These are phyloP conservation scores for Fusarium proliferatum DNA, from an alignment of 2,329 filamentous ascomycete genomes.

Conservation along the genomic window DNA sequence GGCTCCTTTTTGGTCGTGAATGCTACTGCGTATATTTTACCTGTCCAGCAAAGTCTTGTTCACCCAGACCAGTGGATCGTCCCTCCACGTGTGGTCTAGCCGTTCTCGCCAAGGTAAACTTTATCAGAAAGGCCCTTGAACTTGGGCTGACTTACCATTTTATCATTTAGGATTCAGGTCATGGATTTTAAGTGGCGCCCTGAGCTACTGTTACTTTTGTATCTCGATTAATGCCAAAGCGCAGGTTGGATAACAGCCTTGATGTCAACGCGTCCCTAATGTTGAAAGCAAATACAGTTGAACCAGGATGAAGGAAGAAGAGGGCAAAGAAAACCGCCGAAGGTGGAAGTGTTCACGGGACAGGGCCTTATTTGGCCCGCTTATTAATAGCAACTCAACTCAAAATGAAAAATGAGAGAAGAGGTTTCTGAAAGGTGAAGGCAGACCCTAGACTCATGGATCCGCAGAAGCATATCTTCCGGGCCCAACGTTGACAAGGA, in stretches of 20 bases:
- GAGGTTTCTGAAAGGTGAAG: not conserved
- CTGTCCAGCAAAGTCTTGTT: not conserved
- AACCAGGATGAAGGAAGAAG: not conserved
- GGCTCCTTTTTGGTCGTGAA: not conserved
- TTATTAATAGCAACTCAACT: not conserved
- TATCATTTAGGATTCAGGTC: not conserved
- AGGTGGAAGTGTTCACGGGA: constrained; percentile 3
- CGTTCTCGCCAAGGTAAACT: not conserved
- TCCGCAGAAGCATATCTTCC: constrained; percentile 20
- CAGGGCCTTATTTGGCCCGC: not conserved
- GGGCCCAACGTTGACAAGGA: constrained; percentile 1
- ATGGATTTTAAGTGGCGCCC: not conserved
- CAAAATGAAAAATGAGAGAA: not conserved
- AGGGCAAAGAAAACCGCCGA: not conserved
- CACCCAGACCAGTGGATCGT: constrained; percentile 24
- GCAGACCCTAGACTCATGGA: constrained; percentile 3
- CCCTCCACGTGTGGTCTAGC: not conserved
- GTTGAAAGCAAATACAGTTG: not conserved
- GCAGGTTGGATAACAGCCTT: not conserved
- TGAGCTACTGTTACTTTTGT: not conserved
- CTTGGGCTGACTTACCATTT: not conserved
- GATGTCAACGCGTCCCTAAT: not conserved
- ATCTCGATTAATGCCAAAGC: not conserved
- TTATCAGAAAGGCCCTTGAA: not conserved
- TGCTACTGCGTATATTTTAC: constrained; percentile 1